Evolutionary conservation across 352 stramenopile genomes (phyloP).

Genomic region (Phytopythium aichiense): DNA sequence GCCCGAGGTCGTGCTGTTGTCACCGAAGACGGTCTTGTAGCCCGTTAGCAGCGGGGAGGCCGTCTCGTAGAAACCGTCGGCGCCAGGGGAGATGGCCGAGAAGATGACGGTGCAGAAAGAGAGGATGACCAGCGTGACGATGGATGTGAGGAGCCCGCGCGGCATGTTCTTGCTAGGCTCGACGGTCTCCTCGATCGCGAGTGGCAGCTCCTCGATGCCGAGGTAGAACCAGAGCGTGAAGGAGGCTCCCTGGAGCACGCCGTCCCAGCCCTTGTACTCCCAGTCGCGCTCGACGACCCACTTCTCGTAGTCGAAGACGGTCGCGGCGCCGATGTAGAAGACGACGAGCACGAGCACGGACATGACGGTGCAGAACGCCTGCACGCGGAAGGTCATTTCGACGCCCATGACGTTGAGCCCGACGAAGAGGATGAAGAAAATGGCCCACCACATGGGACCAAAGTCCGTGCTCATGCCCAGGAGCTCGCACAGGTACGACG

Average conservation of each 20-base stretch:
- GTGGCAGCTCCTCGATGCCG: slow-evolving; percentile 57
- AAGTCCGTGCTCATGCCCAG: slow-evolving; percentile 29
- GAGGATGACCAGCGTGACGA: slow-evolving; percentile 43
- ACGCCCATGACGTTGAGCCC: slow-evolving; percentile 50
- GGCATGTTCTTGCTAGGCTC: slow-evolving; percentile 62
- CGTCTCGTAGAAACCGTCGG: slow-evolving; percentile 37
- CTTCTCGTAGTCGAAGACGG: slow-evolving; percentile 44
- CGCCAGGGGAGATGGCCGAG: slow-evolving; percentile 48
- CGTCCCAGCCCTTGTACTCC: slow-evolving; percentile 50
- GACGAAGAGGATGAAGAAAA: slow-evolving; percentile 57
- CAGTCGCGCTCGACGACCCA: slow-evolving; percentile 51
- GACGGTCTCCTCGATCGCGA: slow-evolving; percentile 60
- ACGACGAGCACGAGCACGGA: slow-evolving; percentile 46
- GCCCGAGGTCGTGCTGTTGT: slow-evolving; percentile 44
- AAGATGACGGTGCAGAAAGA: slow-evolving; percentile 58
- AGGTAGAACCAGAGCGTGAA: slow-evolving; percentile 70
- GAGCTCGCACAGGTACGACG: slow-evolving; percentile 53
- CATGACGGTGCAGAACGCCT: slow-evolving; percentile 43
- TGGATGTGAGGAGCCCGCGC: slow-evolving; percentile 40
- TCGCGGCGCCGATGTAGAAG: slow-evolving; percentile 50
- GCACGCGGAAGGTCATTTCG: slow-evolving; percentile 63
- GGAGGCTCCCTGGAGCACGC: slow-evolving; percentile 43
- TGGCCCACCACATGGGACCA: slow-evolving; percentile 42
- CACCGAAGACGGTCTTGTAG: slow-evolving; percentile 55
- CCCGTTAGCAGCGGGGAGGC: slow-evolving; percentile 42